Conservation (phyloP, 371 early-diverging fungal genomes). For the Smittium mucronatum region DNA sequence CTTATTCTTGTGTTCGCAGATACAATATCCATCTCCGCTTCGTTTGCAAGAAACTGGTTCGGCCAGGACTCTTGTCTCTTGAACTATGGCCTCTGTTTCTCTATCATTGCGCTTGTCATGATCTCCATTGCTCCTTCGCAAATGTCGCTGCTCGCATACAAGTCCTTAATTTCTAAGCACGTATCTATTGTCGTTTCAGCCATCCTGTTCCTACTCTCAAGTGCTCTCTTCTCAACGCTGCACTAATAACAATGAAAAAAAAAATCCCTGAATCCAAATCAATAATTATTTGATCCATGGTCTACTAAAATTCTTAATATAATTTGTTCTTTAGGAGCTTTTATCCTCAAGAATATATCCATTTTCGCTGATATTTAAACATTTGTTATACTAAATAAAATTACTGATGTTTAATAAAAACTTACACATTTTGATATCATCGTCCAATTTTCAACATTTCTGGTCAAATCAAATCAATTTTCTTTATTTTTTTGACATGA, state of each 20-base stretch:
- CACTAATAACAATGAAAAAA: background rate
- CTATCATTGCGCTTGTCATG: background rate
- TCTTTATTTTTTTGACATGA: too few relatives aligned
- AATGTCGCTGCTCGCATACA: background rate
- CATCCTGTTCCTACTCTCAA: background rate
- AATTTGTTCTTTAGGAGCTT: background rate
- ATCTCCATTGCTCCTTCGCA: background rate
- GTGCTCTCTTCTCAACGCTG: background rate
- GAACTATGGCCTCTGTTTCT: background rate
- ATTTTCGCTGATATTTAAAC: background rate
- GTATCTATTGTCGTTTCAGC: background rate
- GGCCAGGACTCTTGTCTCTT: background rate
- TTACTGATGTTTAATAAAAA: background rate
- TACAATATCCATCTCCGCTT: background rate
- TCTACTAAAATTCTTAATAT: background rate
- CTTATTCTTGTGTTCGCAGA: background rate
- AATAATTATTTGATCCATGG: background rate
- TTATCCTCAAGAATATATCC: background rate
- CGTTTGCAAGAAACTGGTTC: background rate
- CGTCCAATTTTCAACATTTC: too few relatives aligned
- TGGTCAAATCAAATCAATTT: too few relatives aligned
- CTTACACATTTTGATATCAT: too few relatives aligned
- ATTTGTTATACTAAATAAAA: background rate
- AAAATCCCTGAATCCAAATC: background rate
- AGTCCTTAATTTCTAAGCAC: background rate